Base-by-base conservation (phyloP, 768 basidiomycete species). In the Hypsizygus marmoreus region DNA sequence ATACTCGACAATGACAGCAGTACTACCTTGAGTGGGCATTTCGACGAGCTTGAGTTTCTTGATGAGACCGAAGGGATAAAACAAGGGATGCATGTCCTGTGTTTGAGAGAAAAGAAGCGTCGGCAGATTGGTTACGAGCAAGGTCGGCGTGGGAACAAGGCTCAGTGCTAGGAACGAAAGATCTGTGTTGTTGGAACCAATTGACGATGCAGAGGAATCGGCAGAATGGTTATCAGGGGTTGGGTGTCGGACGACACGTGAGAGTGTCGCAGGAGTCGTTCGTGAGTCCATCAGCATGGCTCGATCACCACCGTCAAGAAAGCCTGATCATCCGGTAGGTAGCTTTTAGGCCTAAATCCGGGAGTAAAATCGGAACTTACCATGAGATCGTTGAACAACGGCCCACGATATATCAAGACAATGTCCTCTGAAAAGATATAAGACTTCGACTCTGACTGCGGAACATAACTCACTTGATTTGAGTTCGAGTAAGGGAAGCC, bases 361-460 rank as follows among this genome's bases (percentile, higher is more conserved):
- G 38, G 28, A 29, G 9, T 4, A 10, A 36, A 2, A 36, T 8
- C 4, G 1, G 30, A 28, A 52, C 46, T 14, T 25, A 86, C 88
- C 88, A 75, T 86, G 82, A 51, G 88, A 91, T 34, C 88, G 86
- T 54, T 91, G 88, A 28, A 91, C 88, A 17, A 91, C 88, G 13
- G 88, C 89, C 88, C 88, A 91, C 5, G 88, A 90, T 40, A 91
- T 79, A 59, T 91, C 88, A 35, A 91, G 79, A 14, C 76, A 73
- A 57, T 90, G 84, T 6, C 88, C 86, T 58, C 86, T 90, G 38
- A 10, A 25, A 29, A 31, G 10, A 39, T 36, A 26, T 52, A 34
- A 47, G 35, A 11, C 3, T 11, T n/a, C 31, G 5, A 23, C 13
- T 7, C 6, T 6, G 10, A 2, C 7, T 6, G 16, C 20, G 25